Evolutionary conservation across 495 filamentous ascomycete species (phyloP), one percentile per base, ranked within the genome.

Genomic region (Aspergillus ostianus): DNA sequence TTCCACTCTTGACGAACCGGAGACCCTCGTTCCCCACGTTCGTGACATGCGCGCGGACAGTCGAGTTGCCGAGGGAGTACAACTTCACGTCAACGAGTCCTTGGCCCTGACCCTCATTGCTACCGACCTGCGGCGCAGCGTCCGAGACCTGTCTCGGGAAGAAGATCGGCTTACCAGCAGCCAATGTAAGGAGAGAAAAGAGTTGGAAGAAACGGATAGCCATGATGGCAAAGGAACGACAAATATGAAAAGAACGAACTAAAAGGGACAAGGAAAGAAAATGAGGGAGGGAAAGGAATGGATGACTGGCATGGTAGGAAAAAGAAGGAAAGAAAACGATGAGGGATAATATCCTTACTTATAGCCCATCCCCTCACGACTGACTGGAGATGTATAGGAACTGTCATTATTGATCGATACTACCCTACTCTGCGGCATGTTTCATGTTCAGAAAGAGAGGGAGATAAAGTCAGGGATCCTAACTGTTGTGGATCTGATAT

Each of bases 131-230:
- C 64, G 57, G 57, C 52, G 45, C 50, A 51, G 23, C 23, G 23
- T 32, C 54, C 48, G 55, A 53, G 32, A 30, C 57, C 60, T 52
- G 60, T 51, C 64, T 51, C 12, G 64, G 51, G 21, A 66, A n/a
- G 19, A 56, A 55, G 58, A 66, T 63, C 9, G 64, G 64, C 60
- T 66, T 63, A 23, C 64, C 64, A 66, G 64, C 32, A 66, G 54
- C 64, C 64, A 66, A 27, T 18, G 60, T 58, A 27, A 66, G 57
- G 47, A 62, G 57, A 44, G 53, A 57, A 41, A 63, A 48, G 36
- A 60, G 54, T 3, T 63, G 57, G 54, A 60, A 54, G 36, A 60
- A 58, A 55, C 54, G 57, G 58, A 66, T 0, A 27, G 58, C 27
- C 50, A 57, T 58, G 57, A 66, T 66, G 12, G 51, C 55, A 53